Base-by-base conservation (phyloP, 164 flowering plant species). In the Buxus sempervirens region DNA sequence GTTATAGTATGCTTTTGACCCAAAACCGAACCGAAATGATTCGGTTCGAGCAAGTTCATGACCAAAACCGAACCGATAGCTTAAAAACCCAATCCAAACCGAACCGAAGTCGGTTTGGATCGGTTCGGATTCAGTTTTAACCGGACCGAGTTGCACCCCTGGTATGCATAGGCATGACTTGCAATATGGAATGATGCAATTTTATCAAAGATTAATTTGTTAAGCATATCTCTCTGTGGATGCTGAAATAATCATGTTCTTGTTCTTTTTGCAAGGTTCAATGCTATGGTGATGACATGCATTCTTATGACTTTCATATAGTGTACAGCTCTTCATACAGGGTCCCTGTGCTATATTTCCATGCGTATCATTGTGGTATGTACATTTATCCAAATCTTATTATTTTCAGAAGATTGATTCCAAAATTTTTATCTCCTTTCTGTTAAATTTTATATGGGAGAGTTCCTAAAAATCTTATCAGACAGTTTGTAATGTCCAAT, bases 311-410 rank as follows among this genome's bases (percentile, higher is more conserved):
- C 74, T 82, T 90, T 76, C 98, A 94, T 73, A 82, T 90, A 51
- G 71, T 90, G 56, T 85, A 94, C 80, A 87, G 87, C 67, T 27
- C 73, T 26, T 86, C 98, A 10, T 94, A 82, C 73, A 79, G 76
- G 74, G 95, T 90, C 67, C 98, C 96, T 14, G 88, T 91, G 75
- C 90, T 94, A 22, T 91, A 85, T 68, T 88, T 91, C 64, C 91
- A 86, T 18, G 91, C 82, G 27, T 85, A 82, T 64, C 56, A 55
- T 60, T 70, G 73, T 66, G 91, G 98, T 87, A 84, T 67, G 88
- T 78, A 54, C 38, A n/a, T 27, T 45, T 64, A 22, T 63, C 24
- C 21, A 25, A 12, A 38, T 25, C n/a, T n/a, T 55, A 54, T 48
- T 24, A 22, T 62, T 26, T 48, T 53, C 21, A 62, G 51, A 49